A percentile compares a stretch with the other conserved stretches of the same genome.
Conservation (phyloP, 1,284 basidiomycete genomes). For the Apiotrichum siamense region DNA sequence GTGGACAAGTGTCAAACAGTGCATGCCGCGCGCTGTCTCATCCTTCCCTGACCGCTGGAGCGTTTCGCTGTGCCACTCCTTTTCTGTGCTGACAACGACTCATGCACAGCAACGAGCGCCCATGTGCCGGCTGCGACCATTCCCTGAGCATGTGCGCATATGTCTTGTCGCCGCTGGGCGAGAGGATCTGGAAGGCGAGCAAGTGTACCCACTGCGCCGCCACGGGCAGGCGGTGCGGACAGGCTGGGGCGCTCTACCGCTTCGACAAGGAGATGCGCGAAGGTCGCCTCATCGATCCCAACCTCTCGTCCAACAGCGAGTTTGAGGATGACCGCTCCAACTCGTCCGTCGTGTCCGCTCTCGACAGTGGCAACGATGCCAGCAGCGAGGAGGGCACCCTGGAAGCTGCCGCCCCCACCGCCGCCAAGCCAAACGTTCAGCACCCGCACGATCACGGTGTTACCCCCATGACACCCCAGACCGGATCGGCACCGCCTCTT, state of each 20-base stretch:
- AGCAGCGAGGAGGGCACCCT: background rate
- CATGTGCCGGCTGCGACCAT: background rate
- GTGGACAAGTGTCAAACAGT: background rate
- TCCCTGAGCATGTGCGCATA: background rate
- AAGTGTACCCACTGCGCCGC: background rate
- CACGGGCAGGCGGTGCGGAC: background rate
- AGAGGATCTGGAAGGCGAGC: background rate
- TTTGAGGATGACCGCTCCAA: background rate
- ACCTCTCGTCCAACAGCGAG: background rate
- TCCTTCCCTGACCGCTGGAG: no score
- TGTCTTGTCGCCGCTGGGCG: background rate
- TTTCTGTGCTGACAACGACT: background rate
- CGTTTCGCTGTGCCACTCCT: no score
- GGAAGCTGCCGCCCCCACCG: background rate
- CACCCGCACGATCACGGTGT: no score
- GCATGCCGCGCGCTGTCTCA: no score
- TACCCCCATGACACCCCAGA: background rate
- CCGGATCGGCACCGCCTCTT: no score
- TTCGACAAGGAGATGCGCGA: constrained; percentile 1
- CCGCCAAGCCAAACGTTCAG: no score
- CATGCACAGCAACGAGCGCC: background rate
- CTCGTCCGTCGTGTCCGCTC: background rate
- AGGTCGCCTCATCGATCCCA: background rate
- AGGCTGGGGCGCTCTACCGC: constrained; percentile 1
- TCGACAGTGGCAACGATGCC: background rate